Evolutionary conservation across 2,329 filamentous ascomycete species (phyloP).

Genomic region (Fusarium veterinarium): DNA sequence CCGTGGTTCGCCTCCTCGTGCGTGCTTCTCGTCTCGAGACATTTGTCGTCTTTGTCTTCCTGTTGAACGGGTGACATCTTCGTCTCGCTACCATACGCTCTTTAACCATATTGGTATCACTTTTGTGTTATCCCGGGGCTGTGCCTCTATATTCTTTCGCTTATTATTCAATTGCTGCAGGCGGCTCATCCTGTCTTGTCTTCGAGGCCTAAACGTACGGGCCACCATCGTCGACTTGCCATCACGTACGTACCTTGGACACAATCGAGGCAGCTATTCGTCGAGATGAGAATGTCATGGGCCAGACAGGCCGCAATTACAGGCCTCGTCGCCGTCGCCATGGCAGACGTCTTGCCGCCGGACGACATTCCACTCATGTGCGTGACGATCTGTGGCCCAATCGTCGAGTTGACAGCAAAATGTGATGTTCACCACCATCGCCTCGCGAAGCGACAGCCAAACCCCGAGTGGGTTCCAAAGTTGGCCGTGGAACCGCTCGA

Average conservation of each 20-base stretch:
- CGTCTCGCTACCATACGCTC: constrained; percentile 19
- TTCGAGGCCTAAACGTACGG: constrained; percentile 17
- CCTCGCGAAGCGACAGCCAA: constrained; percentile 44
- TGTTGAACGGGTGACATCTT: constrained; percentile 23
- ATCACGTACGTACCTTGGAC: background rate
- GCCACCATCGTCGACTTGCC: constrained; percentile 19
- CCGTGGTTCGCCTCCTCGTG: constrained; percentile 11
- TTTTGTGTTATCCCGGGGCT: constrained; percentile 27
- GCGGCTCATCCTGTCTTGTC: constrained; percentile 14
- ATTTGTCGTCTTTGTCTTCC: constrained; percentile 26
- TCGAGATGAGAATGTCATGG: constrained; percentile 45
- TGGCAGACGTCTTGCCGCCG: constrained; percentile 48
- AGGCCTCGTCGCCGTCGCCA: constrained; percentile 45
- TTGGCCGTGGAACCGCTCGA: constrained; percentile 33
- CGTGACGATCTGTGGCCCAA: constrained; percentile 56
- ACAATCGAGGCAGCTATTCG: background rate
- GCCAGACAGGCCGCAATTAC: constrained; percentile 44
- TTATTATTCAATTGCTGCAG: constrained; percentile 15
- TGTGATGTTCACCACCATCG: constrained; percentile 48
- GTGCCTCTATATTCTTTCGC: constrained; percentile 21
- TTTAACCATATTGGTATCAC: constrained; percentile 31
- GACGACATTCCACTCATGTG: constrained; percentile 54
- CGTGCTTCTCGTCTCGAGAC: constrained; percentile 9
- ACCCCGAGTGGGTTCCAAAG: constrained; percentile 36
- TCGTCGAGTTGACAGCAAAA: constrained; percentile 55